Conservation (phyloP, 2,329 filamentous ascomycete genomes). For the Monilinia vaccinii-corymbosi region DNA sequence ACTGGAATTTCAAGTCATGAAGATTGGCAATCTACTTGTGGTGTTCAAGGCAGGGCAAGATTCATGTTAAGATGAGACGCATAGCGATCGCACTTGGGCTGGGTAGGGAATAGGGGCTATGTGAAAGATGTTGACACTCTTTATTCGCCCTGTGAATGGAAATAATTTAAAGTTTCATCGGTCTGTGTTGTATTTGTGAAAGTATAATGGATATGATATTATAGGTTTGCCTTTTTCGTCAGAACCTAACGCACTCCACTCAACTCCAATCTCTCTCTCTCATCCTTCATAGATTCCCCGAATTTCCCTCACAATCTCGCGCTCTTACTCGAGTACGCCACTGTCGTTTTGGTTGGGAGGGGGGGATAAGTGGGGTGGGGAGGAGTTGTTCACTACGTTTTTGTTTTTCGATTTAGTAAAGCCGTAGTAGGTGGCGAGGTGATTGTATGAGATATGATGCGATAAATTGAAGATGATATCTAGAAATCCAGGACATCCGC, state of each 20-base stretch:
- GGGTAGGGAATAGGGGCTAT: not conserved
- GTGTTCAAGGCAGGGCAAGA: not conserved
- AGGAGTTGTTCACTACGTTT: too few relatives aligned
- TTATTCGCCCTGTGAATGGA: not conserved
- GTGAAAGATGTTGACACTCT: not conserved
- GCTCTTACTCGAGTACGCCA: too few relatives aligned
- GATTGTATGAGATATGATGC: not conserved
- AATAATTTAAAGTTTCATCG: not conserved
- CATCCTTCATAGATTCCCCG: too few relatives aligned
- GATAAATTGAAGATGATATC: not conserved
- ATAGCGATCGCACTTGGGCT: not conserved
- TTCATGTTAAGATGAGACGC: not conserved
- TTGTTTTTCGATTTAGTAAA: too few relatives aligned
- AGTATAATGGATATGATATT: not conserved
- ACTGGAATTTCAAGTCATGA: not conserved
- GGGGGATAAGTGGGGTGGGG: too few relatives aligned
- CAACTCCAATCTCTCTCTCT: too few relatives aligned
- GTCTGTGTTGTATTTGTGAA: not conserved
- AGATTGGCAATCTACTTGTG: not conserved
- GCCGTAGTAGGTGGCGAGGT: not conserved
- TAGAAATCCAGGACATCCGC: not conserved
- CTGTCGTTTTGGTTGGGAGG: too few relatives aligned
- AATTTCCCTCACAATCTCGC: too few relatives aligned
- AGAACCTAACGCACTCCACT: too few relatives aligned
- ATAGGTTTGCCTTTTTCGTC: too few relatives aligned